A percentile compares a stretch with the other conserved stretches of the same genome.
These are phyloP conservation scores for Amphichorda felina DNA, from an alignment of 2,329 filamentous ascomycete genomes.

Conservation along the genomic window DNA sequence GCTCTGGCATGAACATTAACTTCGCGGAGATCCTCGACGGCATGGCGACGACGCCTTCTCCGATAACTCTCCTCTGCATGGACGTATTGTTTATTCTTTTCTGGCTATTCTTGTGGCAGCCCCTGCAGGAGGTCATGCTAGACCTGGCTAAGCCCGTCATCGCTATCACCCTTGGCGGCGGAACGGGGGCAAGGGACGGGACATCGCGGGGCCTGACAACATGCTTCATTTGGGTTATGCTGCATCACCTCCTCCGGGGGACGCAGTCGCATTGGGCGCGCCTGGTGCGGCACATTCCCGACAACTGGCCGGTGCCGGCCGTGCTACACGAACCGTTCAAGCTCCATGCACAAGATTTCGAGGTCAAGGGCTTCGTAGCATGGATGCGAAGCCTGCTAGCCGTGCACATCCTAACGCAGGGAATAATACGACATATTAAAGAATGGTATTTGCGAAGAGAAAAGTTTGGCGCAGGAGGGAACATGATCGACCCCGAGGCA, in stretches of 20 bases:
- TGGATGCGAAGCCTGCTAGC: conserved; percentile 60
- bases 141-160: conserved; percentile 91
- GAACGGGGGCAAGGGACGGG: conserved; percentile 52
- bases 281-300: conserved; percentile 31
- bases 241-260: conserved; percentile 38
- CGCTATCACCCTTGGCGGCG: conserved; percentile 78
- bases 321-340: conserved; percentile 33
- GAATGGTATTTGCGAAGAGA: conserved; percentile 55
- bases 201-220: conserved; percentile 61
- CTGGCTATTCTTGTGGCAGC: conserved; percentile 81
- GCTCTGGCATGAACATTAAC: conserved; percentile 67
- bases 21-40: conserved; percentile 88
- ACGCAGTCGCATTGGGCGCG: conserved; percentile 36
- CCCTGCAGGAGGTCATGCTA: conserved; percentile 76
- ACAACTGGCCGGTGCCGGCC: conserved; percentile 30
- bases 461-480: conserved; percentile 32
- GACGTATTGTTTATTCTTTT: conserved; percentile 73
- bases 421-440: conserved; percentile 57
- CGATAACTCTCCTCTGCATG: conserved; percentile 74
- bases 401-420: conserved; percentile 65
- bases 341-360: conserved; percentile 27
- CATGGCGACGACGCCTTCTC: conserved; percentile 71
- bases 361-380: conserved; percentile 47
- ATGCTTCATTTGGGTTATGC: conserved; percentile 55
- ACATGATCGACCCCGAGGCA: conserved; percentile 49